Percentiles rank a stretch among this genome's conserved stretches.
Conservation (phyloP, 148 eudicot species). For the Tetragonia tetragonoides region DNA sequence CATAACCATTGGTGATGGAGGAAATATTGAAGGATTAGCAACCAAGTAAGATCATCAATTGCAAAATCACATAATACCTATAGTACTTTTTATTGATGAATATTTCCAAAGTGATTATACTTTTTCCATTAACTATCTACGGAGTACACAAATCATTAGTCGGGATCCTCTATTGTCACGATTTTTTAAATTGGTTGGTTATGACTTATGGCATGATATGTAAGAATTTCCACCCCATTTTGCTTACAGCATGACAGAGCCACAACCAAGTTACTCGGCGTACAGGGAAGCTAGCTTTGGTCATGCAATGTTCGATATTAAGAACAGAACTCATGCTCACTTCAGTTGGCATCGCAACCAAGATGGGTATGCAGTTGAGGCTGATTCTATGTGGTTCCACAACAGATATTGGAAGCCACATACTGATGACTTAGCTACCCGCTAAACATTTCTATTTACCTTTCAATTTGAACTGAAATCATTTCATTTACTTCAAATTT, state of each 20-base stretch:
- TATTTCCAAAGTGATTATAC: no score
- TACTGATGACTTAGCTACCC: slow-evolving; percentile 8
- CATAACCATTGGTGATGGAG: slow-evolving; percentile 53
- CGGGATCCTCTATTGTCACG: no score
- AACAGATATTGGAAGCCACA: slow-evolving; percentile 21
- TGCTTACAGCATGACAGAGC: slow-evolving; percentile 35
- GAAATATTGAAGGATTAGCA: slow-evolving; percentile 51
- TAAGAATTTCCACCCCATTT: not conserved
- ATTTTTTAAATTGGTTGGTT: no score
- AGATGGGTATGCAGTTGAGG: slow-evolving; percentile 40
- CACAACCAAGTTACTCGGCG: slow-evolving; percentile 49
- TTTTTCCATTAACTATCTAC: no score
- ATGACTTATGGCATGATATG: not conserved
- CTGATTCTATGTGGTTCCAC: slow-evolving; percentile 37
- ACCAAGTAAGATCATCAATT: slow-evolving; percentile 27
- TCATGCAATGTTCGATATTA: slow-evolving; percentile 37
- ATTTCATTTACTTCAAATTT: not conserved
- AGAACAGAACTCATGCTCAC: slow-evolving; percentile 47
- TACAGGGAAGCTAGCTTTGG: slow-evolving; percentile 49
- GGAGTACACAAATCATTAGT: no score
- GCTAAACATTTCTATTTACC: not conserved
- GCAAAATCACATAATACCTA: not conserved
- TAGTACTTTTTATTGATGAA: not conserved
- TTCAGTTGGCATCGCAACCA: slow-evolving; percentile 51
- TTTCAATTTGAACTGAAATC: not conserved